Evolutionary conservation across 768 basidiomycete genomes (phyloP).

Genomic region (Tephrocybe sp.): DNA sequence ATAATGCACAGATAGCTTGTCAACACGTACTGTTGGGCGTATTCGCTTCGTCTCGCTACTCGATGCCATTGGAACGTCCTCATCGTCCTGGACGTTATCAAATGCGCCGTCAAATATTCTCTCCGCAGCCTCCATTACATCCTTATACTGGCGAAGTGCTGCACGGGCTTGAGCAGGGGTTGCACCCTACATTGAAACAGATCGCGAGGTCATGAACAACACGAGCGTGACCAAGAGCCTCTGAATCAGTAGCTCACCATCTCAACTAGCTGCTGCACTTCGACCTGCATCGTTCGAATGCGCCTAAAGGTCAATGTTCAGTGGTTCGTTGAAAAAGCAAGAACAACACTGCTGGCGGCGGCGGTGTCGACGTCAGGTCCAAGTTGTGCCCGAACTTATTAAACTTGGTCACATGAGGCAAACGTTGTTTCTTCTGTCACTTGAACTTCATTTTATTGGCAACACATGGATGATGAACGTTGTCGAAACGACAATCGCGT

Average conservation of each 20-base stretch:
- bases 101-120: constrained; percentile 83
- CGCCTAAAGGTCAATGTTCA: not conserved
- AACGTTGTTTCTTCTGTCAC: too few relatives aligned
- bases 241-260: constrained; percentile 29
- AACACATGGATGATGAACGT: too few relatives aligned
- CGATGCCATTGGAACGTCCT: constrained; percentile 48
- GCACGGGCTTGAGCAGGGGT: constrained; percentile 78
- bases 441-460: too few relatives aligned
- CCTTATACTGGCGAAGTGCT: constrained; percentile 76
- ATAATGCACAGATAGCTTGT: not conserved
- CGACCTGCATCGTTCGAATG: constrained; percentile 38
- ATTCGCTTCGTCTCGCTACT: constrained; percentile 20
- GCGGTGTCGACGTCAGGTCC: too few relatives aligned
- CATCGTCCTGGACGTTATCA: constrained; percentile 63
- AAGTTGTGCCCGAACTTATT: too few relatives aligned
- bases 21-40: constrained; percentile 24
- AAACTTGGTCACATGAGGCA: too few relatives aligned
- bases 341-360: too few relatives aligned
- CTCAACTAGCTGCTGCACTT: constrained; percentile 58
- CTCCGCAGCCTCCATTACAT: constrained; percentile 93
- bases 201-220: constrained; percentile 3
- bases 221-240: not conserved
- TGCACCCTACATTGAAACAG: constrained; percentile 58
- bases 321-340: not conserved
- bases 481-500: too few relatives aligned